These are phyloP conservation scores for Lactifluus volemus DNA, from an alignment of 768 basidiomycete genomes.

Conservation along the genomic window DNA sequence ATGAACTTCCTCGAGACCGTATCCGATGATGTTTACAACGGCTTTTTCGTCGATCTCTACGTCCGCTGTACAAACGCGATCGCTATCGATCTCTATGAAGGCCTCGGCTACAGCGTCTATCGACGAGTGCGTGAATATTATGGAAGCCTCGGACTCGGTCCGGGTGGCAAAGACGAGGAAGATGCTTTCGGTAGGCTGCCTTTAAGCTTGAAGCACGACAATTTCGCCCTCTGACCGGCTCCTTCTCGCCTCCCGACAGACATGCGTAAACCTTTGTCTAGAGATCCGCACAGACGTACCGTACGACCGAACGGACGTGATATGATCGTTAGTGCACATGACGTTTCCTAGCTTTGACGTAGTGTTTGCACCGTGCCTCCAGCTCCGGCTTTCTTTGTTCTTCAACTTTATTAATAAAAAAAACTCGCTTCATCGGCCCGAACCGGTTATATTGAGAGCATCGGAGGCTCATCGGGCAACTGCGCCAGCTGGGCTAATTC, in stretches of 20 bases:
- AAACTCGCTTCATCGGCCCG: neutral
- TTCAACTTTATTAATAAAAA: too few species aligned
- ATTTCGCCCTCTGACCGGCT: neutral
- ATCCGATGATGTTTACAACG: constrained; percentile 71
- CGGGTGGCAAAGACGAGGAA: constrained; percentile 74
- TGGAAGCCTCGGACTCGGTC: constrained; percentile 64
- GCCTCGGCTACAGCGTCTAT: constrained; percentile 89
- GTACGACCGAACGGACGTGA: constrained; percentile 66
- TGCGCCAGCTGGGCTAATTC: constrained; percentile 13
- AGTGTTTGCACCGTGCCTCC: neutral
- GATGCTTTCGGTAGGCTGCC: constrained; percentile 76
- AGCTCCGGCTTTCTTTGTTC: neutral
- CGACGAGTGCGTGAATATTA: constrained; percentile 88
- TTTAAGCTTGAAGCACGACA: neutral
- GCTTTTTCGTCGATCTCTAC: constrained; percentile 92
- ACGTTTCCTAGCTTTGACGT: constrained; percentile 36
- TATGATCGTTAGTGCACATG: constrained; percentile 56
- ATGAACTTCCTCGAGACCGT: constrained; percentile 81
- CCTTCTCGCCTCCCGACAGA: constrained; percentile 26
- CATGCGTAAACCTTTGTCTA: constrained; percentile 67
- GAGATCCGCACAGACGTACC: constrained; percentile 52
- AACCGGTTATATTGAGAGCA: constrained; percentile 11
- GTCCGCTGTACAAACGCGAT: constrained; percentile 81
- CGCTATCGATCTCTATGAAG: constrained; percentile 89
- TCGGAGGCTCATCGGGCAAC: constrained; percentile 18